A percentile compares a stretch with the other conserved stretches of the same genome.
phyloP scores from a whole-genome alignment of 495 filamentous ascomycete genomes.

The Podospora bellae-mahoneyi region DNA sequence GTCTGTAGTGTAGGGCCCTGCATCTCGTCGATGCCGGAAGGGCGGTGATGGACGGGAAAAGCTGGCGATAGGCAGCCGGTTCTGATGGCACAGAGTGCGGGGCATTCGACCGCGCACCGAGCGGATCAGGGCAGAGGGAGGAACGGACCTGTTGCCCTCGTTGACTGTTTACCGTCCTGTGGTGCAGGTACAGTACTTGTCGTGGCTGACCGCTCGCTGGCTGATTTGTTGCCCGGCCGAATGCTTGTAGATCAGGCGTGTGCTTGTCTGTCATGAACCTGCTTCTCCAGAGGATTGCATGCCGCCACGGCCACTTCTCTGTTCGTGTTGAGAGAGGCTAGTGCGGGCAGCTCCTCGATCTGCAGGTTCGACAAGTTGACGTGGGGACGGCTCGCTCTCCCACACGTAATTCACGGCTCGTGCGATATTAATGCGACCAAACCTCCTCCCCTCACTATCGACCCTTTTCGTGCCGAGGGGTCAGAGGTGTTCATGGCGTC shows the following conservation, averaged over 20 bases:
- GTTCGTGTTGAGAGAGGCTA: slow-evolving; percentile 4
- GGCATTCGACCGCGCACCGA: slow-evolving; percentile 2
- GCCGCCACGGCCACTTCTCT: not conserved
- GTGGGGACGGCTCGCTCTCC: slow-evolving; percentile 4
- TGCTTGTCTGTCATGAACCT: not conserved
- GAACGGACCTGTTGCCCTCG: slow-evolving; percentile 3
- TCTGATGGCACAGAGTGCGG: not conserved
- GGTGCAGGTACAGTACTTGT: not conserved
- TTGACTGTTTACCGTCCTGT: not conserved
- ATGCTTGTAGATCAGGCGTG: not conserved
- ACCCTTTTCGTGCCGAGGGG: not conserved
- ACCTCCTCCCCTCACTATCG: not conserved
- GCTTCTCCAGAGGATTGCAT: not conserved
- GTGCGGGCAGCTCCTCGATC: not conserved
- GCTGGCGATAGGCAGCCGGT: not conserved
- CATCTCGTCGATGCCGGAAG: not conserved
- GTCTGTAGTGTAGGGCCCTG: slow-evolving; percentile 1
- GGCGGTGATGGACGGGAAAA: not conserved
- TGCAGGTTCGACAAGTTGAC: slow-evolving; percentile 5
- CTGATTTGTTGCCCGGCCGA: slow-evolving; percentile 1
- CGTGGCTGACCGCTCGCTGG: slow-evolving; percentile 2
- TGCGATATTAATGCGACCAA: slow-evolving; percentile 4
- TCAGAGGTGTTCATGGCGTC: not conserved
- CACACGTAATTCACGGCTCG: not conserved
- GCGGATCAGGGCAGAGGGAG: not conserved